Evolutionary conservation across 2,329 filamentous ascomycete genomes (phyloP), one percentile per base, ranked within the genome.

Genomic region (Pseudogymnoascus sp.): DNA sequence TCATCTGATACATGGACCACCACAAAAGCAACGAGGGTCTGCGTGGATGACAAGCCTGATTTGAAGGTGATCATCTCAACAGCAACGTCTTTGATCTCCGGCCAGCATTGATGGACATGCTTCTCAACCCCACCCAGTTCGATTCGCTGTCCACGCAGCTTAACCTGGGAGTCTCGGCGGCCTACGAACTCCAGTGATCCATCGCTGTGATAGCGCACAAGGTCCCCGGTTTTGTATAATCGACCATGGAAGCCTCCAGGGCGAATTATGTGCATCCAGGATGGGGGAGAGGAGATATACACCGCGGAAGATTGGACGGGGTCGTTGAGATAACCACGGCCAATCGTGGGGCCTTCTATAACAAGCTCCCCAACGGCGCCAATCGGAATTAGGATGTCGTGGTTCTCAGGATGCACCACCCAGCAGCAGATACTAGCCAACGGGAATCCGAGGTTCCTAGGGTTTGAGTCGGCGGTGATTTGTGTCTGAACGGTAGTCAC

Each of bases 101-200:
- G 15, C 37, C 37, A 40, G 37, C 37, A 40, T 40, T 40, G 7
- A 21, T 15, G 37, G 15, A 40, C 37, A 40, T 40, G 37, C 37
- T 40, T 40, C 50, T 67, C 66, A 15, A 67, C 61, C 31, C 65
- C 66, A 8, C 61, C 63, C 9, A 67, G 57, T 60, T 67, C 66
- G 24, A 67, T 61, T 21, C 66, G 37, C 36, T 66, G 66, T 3
- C 66, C 66, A 9, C 63, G 61, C 9, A 67, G 24, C 39, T 89
- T 89, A 61, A 86, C 81, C 69, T 85, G 85, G 21, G 80, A 81
- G 67, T 88, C 85, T 54, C 80, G 79, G 57, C 86, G 79, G 8
- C 84, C 84, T 31, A 86, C 74, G 64, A 83, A 84, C 13, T 78
- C 70, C 47, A 86, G 77, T 9, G 69, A 69, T 1, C 79, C 79